phyloP scores from a whole-genome alignment of 2,329 filamentous ascomycete species.

The Talaromyces verruculosus region DNA sequence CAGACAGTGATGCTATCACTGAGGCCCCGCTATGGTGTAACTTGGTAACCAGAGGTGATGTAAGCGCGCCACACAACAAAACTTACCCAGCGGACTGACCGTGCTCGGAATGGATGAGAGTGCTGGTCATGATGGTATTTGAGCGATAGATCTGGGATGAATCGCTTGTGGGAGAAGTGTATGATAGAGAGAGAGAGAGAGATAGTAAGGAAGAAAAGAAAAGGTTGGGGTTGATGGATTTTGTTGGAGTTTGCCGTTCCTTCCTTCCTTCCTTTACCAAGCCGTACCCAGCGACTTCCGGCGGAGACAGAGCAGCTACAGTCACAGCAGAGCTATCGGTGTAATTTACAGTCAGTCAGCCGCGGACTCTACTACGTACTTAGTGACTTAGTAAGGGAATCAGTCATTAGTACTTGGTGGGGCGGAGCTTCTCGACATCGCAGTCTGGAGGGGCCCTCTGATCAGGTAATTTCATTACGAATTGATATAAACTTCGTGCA shows the following conservation, averaged over 20 bases:
- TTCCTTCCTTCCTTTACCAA: background rate
- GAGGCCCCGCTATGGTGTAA: constrained; percentile 17
- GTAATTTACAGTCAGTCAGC: background rate
- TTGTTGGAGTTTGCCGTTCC: constrained; percentile 5
- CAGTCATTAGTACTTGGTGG: constrained; percentile 13
- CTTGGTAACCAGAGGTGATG: constrained; percentile 32
- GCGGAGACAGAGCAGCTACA: constrained; percentile 4
- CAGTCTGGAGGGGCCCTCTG: background rate
- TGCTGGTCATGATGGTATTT: constrained; percentile 50
- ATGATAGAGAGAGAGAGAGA: background rate
- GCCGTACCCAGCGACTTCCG: constrained; percentile 23
- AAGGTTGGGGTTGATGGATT: constrained; percentile 12
- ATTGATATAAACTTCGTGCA: background rate
- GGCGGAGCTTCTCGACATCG: constrained; percentile 10
- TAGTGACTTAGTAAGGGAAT: constrained; percentile 13
- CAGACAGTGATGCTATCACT: constrained; percentile 4
- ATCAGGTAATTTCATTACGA: constrained; percentile 10
- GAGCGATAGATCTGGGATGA: background rate
- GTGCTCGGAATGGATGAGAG: constrained; percentile 52
- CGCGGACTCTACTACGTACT: background rate
- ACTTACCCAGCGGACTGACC: constrained; percentile 55
- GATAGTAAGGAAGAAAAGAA: background rate
- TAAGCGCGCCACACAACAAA: constrained; percentile 35
- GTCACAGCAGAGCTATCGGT: background rate
- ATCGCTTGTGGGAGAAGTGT: background rate